These are phyloP conservation scores for Colletotrichum zoysiae DNA, from an alignment of 2,329 filamentous ascomycete species.

Conservation along the genomic window DNA sequence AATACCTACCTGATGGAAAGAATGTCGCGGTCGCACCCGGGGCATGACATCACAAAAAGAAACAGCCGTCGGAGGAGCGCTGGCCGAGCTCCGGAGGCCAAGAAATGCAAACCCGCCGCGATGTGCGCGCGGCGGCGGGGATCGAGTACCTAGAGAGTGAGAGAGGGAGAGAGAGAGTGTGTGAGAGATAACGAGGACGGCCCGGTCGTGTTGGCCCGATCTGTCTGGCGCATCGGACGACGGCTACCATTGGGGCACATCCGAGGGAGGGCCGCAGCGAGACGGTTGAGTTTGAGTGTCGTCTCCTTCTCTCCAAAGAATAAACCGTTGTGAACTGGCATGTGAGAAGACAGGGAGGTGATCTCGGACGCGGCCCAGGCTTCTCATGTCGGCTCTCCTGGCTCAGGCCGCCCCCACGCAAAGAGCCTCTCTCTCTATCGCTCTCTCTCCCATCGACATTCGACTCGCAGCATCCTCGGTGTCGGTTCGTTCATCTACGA, in stretches of 20 bases:
- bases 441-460: constrained; percentile 12
- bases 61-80: neutral
- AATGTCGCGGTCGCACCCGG: neutral
- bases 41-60: constrained; percentile 8
- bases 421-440: neutral
- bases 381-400: neutral
- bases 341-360: constrained; percentile 5
- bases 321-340: constrained; percentile 29
- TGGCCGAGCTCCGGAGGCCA: neutral
- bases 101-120: neutral
- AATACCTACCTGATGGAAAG: too few species aligned
- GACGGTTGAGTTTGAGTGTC: neutral
- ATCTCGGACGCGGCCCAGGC: constrained; percentile 19
- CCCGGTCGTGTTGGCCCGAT: neutral
- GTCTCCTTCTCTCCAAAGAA: neutral
- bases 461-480: constrained; percentile 17
- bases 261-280: neutral
- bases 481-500: neutral
- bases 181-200: neutral
- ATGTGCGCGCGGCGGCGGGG: too few species aligned
- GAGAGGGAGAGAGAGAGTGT: too few species aligned
- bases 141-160: neutral
- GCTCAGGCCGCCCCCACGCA: too few species aligned
- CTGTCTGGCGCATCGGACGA: constrained; percentile 29
- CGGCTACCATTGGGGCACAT: constrained; percentile 1